Evolutionary conservation across 2,329 filamentous ascomycete species (phyloP).

Genomic region (Teratosphaeriaceae sp.): DNA sequence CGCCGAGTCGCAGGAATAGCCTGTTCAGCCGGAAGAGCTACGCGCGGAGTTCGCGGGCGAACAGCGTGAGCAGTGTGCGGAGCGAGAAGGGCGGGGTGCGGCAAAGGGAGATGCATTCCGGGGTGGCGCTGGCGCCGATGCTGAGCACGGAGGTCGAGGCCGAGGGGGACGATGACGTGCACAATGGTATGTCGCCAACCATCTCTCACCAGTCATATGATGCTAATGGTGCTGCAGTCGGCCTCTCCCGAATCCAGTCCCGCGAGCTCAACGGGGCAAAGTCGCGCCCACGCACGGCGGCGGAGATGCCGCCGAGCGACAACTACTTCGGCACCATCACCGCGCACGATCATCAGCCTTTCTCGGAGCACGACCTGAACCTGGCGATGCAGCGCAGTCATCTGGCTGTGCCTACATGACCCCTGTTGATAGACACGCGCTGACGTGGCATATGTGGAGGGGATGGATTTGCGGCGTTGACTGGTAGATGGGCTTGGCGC

Average conservation of each 20-base stretch:
- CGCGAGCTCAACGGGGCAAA: constrained; percentile 14
- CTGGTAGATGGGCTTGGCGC: too few species aligned
- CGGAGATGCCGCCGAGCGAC: constrained; percentile 19
- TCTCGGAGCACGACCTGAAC: constrained; percentile 40
- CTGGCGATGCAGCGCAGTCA: constrained; percentile 37
- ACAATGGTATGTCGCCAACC: constrained; percentile 35
- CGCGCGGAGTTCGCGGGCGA: constrained; percentile 4
- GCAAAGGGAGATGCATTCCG: constrained; percentile 13
- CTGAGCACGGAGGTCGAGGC: constrained; percentile 33
- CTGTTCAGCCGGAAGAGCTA: constrained; percentile 22
- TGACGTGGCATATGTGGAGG: too few species aligned
- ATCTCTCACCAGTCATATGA: neutral
- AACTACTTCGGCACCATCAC: constrained; percentile 15
- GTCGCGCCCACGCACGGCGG: constrained; percentile 23
- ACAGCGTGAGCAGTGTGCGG: constrained; percentile 8
- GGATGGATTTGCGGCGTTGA: too few species aligned
- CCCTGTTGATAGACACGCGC: too few species aligned
- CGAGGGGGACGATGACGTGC: constrained; percentile 40
- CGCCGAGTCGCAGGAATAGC: constrained; percentile 34
- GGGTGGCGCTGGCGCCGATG: constrained; percentile 19
- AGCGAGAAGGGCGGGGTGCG: constrained; percentile 19
- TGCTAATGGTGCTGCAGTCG: constrained; percentile 19
- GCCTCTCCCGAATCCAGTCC: constrained; percentile 29
- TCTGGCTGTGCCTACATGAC: constrained; percentile 28
- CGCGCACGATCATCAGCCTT: constrained; percentile 32